Evolutionary conservation across 2,329 filamentous ascomycete species (phyloP).

Genomic region (Alternaria angustiovoidea): DNA sequence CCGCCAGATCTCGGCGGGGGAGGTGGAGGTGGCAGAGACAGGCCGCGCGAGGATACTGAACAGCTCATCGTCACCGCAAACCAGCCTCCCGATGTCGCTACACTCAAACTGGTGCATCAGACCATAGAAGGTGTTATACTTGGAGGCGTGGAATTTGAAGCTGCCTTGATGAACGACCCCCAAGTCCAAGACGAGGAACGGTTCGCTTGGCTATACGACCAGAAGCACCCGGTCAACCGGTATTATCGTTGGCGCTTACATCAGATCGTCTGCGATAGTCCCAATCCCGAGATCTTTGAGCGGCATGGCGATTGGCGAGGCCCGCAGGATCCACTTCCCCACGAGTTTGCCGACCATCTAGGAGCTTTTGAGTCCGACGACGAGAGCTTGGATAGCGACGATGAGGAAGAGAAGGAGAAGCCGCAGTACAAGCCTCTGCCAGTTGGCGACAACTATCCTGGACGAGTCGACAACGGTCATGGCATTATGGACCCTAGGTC

Average conservation of each 20-base stretch:
- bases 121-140: slow-evolving; percentile 81
- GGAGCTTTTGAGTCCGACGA: slow-evolving; percentile 74
- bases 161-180: slow-evolving; percentile 84
- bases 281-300: slow-evolving; percentile 37
- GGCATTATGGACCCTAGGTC: slow-evolving; percentile 40
- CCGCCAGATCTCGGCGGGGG: slow-evolving; percentile 40
- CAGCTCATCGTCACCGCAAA: slow-evolving; percentile 60
- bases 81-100: slow-evolving; percentile 78
- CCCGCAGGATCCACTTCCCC: slow-evolving; percentile 76
- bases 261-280: slow-evolving; percentile 74
- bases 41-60: slow-evolving; percentile 33
- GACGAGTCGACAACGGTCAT: slow-evolving; percentile 35
- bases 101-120: slow-evolving; percentile 85
- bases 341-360: slow-evolving; percentile 79
- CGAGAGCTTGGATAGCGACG: slow-evolving; percentile 67
- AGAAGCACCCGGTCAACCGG: slow-evolving; percentile 74
- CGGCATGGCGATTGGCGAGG: slow-evolving; percentile 69
- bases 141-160: slow-evolving; percentile 88
- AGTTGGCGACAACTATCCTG: slow-evolving; percentile 40
- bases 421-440: slow-evolving; percentile 33
- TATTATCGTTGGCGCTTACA: slow-evolving; percentile 95
- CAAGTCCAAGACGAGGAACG: slow-evolving; percentile 86
- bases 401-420: slow-evolving; percentile 63
- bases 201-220: slow-evolving; percentile 93
- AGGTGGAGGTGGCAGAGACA: slow-evolving; percentile 22